A percentile compares a stretch with the other conserved stretches of the same genome.
These are phyloP conservation scores for Austroboletus niveus DNA, from an alignment of 1,284 basidiomycete genomes.

Conservation along the genomic window DNA sequence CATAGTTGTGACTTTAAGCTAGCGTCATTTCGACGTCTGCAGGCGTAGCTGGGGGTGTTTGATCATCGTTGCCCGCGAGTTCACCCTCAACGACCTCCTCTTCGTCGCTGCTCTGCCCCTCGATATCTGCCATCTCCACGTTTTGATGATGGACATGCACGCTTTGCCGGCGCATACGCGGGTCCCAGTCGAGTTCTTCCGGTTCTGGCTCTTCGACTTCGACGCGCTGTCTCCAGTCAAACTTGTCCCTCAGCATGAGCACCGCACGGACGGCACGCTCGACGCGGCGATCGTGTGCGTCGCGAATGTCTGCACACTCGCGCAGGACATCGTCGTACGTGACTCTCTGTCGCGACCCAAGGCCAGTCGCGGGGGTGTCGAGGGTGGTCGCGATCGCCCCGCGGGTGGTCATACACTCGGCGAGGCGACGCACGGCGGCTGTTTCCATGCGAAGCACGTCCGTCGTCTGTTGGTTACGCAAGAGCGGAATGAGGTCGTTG, in stretches of 20 bases:
- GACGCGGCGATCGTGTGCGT: constrained; percentile 67
- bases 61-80: constrained; percentile 31
- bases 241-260: constrained; percentile 68
- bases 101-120: constrained; percentile 26
- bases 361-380: constrained; percentile 14
- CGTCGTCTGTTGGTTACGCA: constrained; percentile 73
- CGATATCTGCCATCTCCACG: too few relatives aligned
- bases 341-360: constrained; percentile 20
- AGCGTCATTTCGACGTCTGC: constrained; percentile 27
- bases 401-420: constrained; percentile 61
- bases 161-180: constrained; percentile 26
- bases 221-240: constrained; percentile 74
- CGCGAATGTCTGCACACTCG: constrained; percentile 39
- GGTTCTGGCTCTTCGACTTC: constrained; percentile 72
- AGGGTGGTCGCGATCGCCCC: constrained; percentile 54
- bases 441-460: constrained; percentile 69
- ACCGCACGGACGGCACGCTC: constrained; percentile 73
- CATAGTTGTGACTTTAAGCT: not conserved
- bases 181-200: constrained; percentile 70
- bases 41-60: constrained; percentile 23
- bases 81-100: constrained; percentile 36
- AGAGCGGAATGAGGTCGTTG: constrained; percentile 63
- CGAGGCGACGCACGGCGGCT: constrained; percentile 63
- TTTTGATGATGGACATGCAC: too few relatives aligned
- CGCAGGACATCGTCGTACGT: constrained; percentile 1